A percentile compares a stretch with the other conserved stretches of the same genome.
These are phyloP conservation scores for Epithele typhae DNA, from an alignment of 768 basidiomycete species.

Conservation along the genomic window DNA sequence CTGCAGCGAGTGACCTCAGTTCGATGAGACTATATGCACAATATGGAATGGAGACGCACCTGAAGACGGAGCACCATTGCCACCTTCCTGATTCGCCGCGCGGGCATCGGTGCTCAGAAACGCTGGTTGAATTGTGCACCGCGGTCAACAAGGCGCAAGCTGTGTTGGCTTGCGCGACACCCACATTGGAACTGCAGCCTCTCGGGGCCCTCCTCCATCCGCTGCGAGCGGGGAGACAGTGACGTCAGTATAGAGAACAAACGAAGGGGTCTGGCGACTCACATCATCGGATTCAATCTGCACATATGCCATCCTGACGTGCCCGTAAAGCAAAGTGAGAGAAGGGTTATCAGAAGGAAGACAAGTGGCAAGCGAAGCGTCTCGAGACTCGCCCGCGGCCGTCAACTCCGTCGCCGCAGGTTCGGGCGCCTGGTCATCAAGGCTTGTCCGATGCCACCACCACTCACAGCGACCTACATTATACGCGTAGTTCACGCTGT, in stretches of 20 bases:
- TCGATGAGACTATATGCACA: neutral
- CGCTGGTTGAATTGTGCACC: slow-evolving; percentile 7
- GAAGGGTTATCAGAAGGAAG: no score
- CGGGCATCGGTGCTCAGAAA: slow-evolving; percentile 25
- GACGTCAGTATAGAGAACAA: slow-evolving; percentile 13
- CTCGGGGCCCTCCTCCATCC: slow-evolving; percentile 29
- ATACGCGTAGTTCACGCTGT: no score
- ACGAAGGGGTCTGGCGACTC: neutral
- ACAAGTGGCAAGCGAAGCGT: neutral
- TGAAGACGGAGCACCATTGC: slow-evolving; percentile 5
- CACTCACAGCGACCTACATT: no score
- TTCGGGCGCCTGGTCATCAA: no score
- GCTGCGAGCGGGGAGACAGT: slow-evolving; percentile 16
- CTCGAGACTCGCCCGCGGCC: no score
- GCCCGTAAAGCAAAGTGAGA: no score
- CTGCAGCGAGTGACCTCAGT: slow-evolving; percentile 29
- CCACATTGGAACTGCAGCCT: slow-evolving; percentile 28
- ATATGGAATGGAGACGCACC: slow-evolving; percentile 1
- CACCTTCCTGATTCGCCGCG: slow-evolving; percentile 11
- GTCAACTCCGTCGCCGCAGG: no score
- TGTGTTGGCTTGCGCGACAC: no score
- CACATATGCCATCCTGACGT: slow-evolving; percentile 23
- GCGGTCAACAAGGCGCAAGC: no score
- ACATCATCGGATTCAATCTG: slow-evolving; percentile 28
- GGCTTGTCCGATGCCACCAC: no score